A percentile compares a stretch with the other conserved stretches of the same genome.
Conservation (phyloP, 108 stramenopile genomes). For the Cyclotella baltica region DNA sequence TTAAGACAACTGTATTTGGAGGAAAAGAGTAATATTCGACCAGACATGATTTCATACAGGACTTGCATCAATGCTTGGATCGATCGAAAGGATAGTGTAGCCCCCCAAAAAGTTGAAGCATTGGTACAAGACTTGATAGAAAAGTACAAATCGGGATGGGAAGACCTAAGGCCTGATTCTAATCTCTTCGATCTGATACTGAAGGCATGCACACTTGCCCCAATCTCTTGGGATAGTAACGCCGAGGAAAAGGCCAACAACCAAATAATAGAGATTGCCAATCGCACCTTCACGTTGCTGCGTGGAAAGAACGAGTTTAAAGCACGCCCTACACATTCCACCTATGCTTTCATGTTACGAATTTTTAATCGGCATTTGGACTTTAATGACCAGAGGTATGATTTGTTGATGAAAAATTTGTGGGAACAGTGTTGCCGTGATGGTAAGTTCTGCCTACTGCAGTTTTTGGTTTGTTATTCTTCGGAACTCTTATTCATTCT, state of each 20-base stretch:
- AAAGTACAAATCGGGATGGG: constrained; percentile 28
- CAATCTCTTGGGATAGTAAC: constrained; percentile 31
- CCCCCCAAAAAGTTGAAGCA: constrained; percentile 34
- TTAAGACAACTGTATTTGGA: constrained; percentile 24
- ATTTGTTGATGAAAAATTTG: constrained; percentile 26
- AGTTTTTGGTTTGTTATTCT: too few relatives aligned
- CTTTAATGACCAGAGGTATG: constrained; percentile 38
- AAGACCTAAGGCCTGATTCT: constrained; percentile 41
- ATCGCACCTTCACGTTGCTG: constrained; percentile 34
- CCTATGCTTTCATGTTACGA: constrained; percentile 53
- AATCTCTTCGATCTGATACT: constrained; percentile 43
- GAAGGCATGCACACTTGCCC: constrained; percentile 42
- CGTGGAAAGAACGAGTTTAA: constrained; percentile 36
- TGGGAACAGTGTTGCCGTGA: constrained; percentile 45
- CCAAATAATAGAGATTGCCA: constrained; percentile 45
- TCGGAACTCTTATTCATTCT: too few relatives aligned
- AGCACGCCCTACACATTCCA: constrained; percentile 38
- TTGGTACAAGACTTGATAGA: constrained; percentile 46
- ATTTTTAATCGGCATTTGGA: constrained; percentile 45
- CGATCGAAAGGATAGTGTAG: constrained; percentile 22
- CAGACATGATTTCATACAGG: constrained; percentile 44
- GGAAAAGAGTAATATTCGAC: constrained; percentile 30
- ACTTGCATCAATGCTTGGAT: constrained; percentile 51
- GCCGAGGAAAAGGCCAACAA: constrained; percentile 7
- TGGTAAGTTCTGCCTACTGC: too few relatives aligned